Conservation (phyloP, 352 stramenopile genomes). For the Globisporangium cederbergense region DNA sequence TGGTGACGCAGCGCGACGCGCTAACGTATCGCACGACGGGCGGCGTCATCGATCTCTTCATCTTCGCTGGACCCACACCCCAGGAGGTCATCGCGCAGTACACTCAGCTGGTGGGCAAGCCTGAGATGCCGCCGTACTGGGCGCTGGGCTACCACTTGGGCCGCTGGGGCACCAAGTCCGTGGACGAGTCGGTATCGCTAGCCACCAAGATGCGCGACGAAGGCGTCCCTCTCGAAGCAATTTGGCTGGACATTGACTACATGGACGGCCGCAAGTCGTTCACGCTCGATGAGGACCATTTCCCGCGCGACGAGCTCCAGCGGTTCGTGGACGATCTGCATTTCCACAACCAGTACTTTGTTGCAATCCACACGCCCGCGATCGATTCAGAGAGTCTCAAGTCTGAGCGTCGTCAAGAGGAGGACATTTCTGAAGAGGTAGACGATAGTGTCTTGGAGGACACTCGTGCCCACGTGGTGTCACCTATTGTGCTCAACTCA, state of each 20-base stretch:
- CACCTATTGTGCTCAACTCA: background rate
- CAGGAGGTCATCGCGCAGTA: conserved; percentile 70
- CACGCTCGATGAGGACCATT: conserved; percentile 57
- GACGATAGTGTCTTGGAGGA: background rate
- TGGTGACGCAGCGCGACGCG: conserved; percentile 51
- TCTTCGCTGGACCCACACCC: conserved; percentile 65
- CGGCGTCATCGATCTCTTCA: conserved; percentile 78
- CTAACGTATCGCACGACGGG: conserved; percentile 79
- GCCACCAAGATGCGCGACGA: conserved; percentile 33
- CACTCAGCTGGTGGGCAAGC: conserved; percentile 65
- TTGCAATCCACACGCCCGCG: conserved; percentile 64
- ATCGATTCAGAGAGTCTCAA: conserved; percentile 25
- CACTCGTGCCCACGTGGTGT: background rate
- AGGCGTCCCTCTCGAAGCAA: conserved; percentile 70
- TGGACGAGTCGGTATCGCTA: conserved; percentile 30
- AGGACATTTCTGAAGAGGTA: background rate
- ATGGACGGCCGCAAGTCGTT: conserved; percentile 52
- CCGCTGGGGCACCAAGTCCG: conserved; percentile 30
- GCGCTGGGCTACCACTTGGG: conserved; percentile 83
- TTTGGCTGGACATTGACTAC: conserved; percentile 76
- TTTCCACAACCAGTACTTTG: conserved; percentile 76
- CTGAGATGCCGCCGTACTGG: conserved; percentile 82
- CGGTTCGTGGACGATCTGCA: conserved; percentile 77
- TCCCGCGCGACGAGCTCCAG: conserved; percentile 34
- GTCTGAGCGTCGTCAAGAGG: background rate